Evolutionary conservation across 2,329 filamentous ascomycete species (phyloP).

Genomic region (Hypoxylon sp.): DNA sequence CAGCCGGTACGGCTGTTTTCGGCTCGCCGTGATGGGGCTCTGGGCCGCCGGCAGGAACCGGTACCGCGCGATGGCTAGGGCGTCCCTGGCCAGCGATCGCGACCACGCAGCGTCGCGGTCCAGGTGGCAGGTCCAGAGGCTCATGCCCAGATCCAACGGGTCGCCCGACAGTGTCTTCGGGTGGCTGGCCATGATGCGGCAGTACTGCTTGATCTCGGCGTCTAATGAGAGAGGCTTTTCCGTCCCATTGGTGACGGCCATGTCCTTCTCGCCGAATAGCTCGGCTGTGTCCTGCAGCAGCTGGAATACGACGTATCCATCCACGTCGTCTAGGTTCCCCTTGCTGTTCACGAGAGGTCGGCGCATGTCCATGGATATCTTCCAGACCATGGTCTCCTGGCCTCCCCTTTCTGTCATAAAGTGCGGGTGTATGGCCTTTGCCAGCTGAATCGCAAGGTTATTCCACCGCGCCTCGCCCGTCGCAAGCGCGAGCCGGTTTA

Average conservation of each 20-base stretch:
- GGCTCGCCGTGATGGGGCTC: conserved; percentile 46
- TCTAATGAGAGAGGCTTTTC: conserved; percentile 48
- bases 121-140: conserved; percentile 67
- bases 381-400: conserved; percentile 63
- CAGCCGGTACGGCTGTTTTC: conserved; percentile 44
- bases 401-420: conserved; percentile 56
- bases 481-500: conserved; percentile 65
- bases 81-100: conserved; percentile 49
- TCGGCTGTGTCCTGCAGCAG: conserved; percentile 57
- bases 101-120: conserved; percentile 63
- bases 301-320: conserved; percentile 64
- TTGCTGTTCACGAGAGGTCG: conserved; percentile 61
- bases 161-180: conserved; percentile 59
- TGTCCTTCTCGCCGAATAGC: conserved; percentile 31
- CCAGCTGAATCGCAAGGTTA: conserved; percentile 62
- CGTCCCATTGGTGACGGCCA: conserved; percentile 37
- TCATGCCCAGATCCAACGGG: conserved; percentile 69
- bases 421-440: conserved; percentile 62
- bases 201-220: conserved; percentile 65
- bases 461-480: conserved; percentile 61
- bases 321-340: conserved; percentile 67
- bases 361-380: conserved; percentile 63
- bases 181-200: conserved; percentile 59
- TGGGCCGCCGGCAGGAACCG: conserved; percentile 45
- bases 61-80: conserved; percentile 45